These are phyloP conservation scores for Aphanomyces astaci DNA, from an alignment of 352 stramenopile genomes.

Conservation along the genomic window DNA sequence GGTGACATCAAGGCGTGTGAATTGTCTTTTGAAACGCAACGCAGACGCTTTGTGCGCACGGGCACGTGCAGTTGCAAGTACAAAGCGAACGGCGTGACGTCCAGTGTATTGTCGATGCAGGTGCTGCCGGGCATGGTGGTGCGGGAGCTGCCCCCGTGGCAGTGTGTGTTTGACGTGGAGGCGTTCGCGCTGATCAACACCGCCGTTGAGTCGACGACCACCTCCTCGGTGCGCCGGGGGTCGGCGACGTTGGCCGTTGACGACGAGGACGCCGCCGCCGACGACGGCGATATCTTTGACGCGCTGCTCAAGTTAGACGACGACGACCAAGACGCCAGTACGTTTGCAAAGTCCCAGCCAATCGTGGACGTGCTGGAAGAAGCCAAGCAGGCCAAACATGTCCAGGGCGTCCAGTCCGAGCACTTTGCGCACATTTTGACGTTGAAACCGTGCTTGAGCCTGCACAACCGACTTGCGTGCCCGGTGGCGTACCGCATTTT, in stretches of 20 bases:
- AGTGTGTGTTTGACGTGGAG: conserved; percentile 84
- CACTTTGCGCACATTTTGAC: conserved; percentile 13
- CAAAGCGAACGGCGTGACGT: conserved; percentile 37
- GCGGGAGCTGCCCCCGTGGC: conserved; percentile 76
- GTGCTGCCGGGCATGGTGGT: conserved; percentile 71
- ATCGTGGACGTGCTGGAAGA: conserved; percentile 69
- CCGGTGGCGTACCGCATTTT: conserved; percentile 78
- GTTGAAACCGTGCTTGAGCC: conserved; percentile 52
- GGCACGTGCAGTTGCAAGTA: conserved; percentile 77
- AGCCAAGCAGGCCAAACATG: conserved; percentile 60
- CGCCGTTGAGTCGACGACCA: conserved; percentile 8
- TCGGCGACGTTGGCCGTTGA: conserved; percentile 44
- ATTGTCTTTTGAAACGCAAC: conserved; percentile 54
- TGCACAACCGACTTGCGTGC: conserved; percentile 77
- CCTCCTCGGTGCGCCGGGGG: background rate
- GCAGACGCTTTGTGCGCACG: conserved; percentile 59
- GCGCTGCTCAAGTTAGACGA: conserved; percentile 49
- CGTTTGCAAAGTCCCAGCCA: background rate
- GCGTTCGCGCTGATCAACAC: conserved; percentile 58
- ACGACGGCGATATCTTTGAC: conserved; percentile 74
- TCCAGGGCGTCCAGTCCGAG: conserved; percentile 31
- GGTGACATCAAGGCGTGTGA: conserved; percentile 26
- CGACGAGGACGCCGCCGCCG: conserved; percentile 60
- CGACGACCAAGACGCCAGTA: conserved; percentile 20
- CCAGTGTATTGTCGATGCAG: conserved; percentile 29